Conservation (phyloP, 2,329 filamentous ascomycete species). For the Bimuria novae-zelandiae region DNA sequence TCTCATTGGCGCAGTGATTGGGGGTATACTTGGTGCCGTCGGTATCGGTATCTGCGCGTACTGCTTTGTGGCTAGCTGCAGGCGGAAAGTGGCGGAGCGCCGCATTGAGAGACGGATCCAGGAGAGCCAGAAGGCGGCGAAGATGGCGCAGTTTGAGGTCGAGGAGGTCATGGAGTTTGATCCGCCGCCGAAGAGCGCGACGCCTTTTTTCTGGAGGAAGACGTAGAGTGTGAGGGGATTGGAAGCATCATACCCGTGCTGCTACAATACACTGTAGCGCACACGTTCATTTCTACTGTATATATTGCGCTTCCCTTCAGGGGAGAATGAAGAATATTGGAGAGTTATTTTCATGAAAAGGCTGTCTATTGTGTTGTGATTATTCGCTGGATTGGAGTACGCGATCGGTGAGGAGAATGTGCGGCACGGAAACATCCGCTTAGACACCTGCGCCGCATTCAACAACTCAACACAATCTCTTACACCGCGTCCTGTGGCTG, state of each 20-base stretch:
- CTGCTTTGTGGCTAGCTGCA: conserved; percentile 37
- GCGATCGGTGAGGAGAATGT: no score
- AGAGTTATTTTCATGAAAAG: not conserved
- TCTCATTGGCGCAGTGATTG: conserved; percentile 46
- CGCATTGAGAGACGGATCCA: conserved; percentile 34
- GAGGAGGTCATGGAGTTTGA: conserved; percentile 41
- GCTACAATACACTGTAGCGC: not conserved
- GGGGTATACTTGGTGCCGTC: conserved; percentile 44
- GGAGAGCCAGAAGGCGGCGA: conserved; percentile 27
- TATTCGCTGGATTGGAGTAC: no score
- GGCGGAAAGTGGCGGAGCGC: conserved; percentile 33
- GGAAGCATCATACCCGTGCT: not conserved
- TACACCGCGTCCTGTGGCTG: no score
- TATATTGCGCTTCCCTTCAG: conserved; percentile 1
- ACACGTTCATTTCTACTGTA: conserved; percentile 4
- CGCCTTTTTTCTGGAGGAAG: conserved; percentile 39
- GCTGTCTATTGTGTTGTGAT: not conserved
- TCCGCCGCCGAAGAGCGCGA: conserved; percentile 34
- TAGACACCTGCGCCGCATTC: no score
- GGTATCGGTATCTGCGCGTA: conserved; percentile 33
- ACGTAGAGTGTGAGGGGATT: conserved; percentile 11
- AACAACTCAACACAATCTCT: no score
- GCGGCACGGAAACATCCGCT: no score
- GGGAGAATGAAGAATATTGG: not conserved
- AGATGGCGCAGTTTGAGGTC: conserved; percentile 40